phyloP scores from a whole-genome alignment of 495 filamentous ascomycete species.

The Hypoxylon lienhwacheense region DNA sequence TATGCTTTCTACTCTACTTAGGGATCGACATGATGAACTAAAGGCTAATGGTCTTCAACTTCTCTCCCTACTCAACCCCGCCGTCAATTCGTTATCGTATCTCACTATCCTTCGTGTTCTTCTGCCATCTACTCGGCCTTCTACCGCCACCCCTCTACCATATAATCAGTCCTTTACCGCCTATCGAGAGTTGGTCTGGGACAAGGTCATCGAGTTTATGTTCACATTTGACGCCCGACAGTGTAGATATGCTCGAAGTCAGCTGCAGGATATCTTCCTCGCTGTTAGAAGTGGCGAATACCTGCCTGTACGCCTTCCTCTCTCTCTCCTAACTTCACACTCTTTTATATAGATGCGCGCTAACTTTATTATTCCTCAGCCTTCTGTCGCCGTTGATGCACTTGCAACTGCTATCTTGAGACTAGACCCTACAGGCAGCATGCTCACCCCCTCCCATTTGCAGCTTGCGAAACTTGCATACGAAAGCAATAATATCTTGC shows the following conservation, averaged over 20 bases:
- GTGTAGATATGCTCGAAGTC: slow-evolving; percentile 45
- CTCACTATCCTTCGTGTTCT: slow-evolving; percentile 43
- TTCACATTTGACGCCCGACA: slow-evolving; percentile 50
- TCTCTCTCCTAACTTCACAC: neutral
- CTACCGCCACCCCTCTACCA: no score
- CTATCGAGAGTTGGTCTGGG: slow-evolving; percentile 34
- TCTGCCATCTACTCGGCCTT: slow-evolving; percentile 17
- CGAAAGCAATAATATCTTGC: slow-evolving; percentile 50
- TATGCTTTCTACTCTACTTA: slow-evolving; percentile 39
- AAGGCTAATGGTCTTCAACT: slow-evolving; percentile 31
- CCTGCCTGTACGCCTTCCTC: slow-evolving; percentile 48
- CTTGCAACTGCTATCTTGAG: slow-evolving; percentile 68
- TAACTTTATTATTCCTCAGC: slow-evolving; percentile 41
- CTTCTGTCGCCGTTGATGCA: slow-evolving; percentile 59
- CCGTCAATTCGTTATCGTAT: slow-evolving; percentile 48
- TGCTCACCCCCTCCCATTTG: slow-evolving; percentile 70
- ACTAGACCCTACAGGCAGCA: slow-evolving; percentile 69
- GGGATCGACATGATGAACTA: slow-evolving; percentile 26
- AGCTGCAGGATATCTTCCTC: slow-evolving; percentile 39
- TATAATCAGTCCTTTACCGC: slow-evolving; percentile 22
- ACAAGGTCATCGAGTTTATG: slow-evolving; percentile 45
- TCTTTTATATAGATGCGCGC: neutral
- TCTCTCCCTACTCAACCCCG: slow-evolving; percentile 45
- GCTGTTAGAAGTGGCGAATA: slow-evolving; percentile 32
- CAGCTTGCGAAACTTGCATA: slow-evolving; percentile 62